Base-by-base conservation (phyloP, 2,329 filamentous ascomycete genomes). In the Bipolaris gigantea region DNA sequence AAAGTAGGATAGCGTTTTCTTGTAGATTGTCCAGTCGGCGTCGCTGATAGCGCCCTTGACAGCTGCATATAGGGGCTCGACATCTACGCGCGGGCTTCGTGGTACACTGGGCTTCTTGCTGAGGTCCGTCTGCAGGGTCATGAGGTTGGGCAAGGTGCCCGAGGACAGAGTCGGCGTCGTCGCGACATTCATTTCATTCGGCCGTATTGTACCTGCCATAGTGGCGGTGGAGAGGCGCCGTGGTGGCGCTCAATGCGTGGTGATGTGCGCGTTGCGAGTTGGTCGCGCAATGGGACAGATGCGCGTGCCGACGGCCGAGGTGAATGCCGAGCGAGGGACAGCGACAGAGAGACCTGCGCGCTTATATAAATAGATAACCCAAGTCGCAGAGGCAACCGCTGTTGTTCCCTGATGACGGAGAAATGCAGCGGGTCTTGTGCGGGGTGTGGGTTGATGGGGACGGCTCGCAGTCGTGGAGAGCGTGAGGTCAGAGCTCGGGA, bases 61-160 rank as follows among this genome's bases (percentile, higher is more conserved):
- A 56, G 83, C 80, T 9, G 82, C 80, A 66, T 87, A 87, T 46
- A 85, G 76, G 23, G 84, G 83, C 67, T 87, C 85, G 47, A 86
- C 73, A 62, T 87, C 85, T 51, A 87, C 79, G 57, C 85, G 81
- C 60, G 83, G 84, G 21, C 83, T 80, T 43, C 68, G 65, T n/a
- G 78, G 78, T 47, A 79, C 78, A 51, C 79, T 70, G 25, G 77
- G 74, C 63, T 81, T 82, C 47, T 78, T 77, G 25, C 48, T 54
- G 43, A 62, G 34, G 43, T 79, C 76, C 55, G 81, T 81, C 58
- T 79, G 71, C 34, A 64, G 51, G 11, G 45, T 56, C 5, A 49
- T 45, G 52, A 71, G 61, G 58, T 59, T 57, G 36, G 72, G 70
- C n/a, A 75, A 67, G 13, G 66, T 53, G 53, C 69, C 72, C 33